Conservation (phyloP, 768 basidiomycete species). For the Agaricus sinodeliciosus region DNA sequence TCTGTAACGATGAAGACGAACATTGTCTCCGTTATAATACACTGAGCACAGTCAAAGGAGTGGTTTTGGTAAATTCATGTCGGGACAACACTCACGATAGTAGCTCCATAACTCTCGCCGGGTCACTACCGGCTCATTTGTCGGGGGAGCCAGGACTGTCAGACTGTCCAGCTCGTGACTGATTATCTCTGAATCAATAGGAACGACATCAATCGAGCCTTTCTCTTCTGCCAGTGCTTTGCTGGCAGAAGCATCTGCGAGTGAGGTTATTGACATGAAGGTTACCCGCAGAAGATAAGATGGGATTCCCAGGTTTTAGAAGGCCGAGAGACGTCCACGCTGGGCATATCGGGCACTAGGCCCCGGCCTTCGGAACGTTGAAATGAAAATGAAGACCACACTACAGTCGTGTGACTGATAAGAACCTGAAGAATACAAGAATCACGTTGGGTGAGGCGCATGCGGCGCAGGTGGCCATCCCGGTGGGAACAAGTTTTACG, state of each 20-base stretch:
- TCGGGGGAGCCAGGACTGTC: conserved; percentile 5
- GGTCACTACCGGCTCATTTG: conserved; percentile 64
- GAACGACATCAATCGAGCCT: conserved; percentile 2
- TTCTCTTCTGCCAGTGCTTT: conserved; percentile 1
- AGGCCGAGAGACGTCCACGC: neutral
- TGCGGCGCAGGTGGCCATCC: too few relatives aligned
- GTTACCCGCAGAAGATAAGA: neutral
- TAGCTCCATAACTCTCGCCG: conserved; percentile 76
- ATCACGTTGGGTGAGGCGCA: too few relatives aligned
- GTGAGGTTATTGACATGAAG: neutral
- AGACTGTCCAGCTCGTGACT: neutral
- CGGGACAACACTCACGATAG: conserved; percentile 43
- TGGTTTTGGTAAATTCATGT: neutral
- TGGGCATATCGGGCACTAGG: neutral
- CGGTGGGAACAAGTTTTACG: too few relatives aligned
- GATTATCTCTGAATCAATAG: neutral
- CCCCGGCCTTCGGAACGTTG: neutral
- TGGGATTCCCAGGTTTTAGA: neutral
- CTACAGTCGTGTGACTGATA: conserved; percentile 5
- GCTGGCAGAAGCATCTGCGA: neutral
- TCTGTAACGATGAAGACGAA: conserved; percentile 20
- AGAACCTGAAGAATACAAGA: neutral
- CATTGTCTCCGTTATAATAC: conserved; percentile 79
- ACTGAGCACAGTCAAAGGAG: conserved; percentile 32
- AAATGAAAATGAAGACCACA: neutral